These are phyloP conservation scores for Kwoniella sp. DNA, from an alignment of 768 basidiomycete genomes.

Conservation along the genomic window DNA sequence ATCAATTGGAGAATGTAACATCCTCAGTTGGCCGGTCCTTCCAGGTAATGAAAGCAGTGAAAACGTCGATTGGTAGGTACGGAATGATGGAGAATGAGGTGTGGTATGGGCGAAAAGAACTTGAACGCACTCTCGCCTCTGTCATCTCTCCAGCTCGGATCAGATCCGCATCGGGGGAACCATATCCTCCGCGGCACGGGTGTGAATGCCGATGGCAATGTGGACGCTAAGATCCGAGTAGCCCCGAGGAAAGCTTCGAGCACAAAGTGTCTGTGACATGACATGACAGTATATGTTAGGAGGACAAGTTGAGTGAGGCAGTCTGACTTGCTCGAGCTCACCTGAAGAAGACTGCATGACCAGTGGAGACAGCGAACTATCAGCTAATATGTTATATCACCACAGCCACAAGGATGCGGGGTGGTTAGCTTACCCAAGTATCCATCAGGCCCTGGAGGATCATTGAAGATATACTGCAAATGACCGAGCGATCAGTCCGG, in stretches of 20 bases:
- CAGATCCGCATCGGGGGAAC: slow-evolving; percentile 37
- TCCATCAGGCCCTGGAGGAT: slow-evolving; percentile 36
- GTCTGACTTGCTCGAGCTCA: slow-evolving; percentile 3
- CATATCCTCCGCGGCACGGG: slow-evolving; percentile 34
- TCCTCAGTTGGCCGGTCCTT: neutral
- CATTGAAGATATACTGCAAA: slow-evolving; percentile 47
- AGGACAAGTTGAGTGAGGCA: neutral
- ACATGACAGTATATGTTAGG: slow-evolving; percentile 12
- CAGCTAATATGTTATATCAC: no score
- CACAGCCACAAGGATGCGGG: no score
- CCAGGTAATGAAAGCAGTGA: neutral
- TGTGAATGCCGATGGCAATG: slow-evolving; percentile 8
- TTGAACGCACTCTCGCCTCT: slow-evolving; percentile 34
- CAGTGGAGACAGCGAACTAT: neutral
- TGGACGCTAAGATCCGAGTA: slow-evolving; percentile 31
- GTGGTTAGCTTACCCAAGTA: slow-evolving; percentile 33
- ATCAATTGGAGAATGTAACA: neutral
- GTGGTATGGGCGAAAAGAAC: neutral
- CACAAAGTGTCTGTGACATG: slow-evolving; percentile 36
- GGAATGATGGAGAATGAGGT: neutral
- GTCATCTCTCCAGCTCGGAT: slow-evolving; percentile 38
- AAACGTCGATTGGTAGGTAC: neutral
- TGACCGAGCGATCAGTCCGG: neutral
- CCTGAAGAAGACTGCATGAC: slow-evolving; percentile 28
- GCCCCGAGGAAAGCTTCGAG: slow-evolving; percentile 48